phyloP scores from a whole-genome alignment of 108 stramenopile genomes.

The Fragilaria crotonensis region DNA sequence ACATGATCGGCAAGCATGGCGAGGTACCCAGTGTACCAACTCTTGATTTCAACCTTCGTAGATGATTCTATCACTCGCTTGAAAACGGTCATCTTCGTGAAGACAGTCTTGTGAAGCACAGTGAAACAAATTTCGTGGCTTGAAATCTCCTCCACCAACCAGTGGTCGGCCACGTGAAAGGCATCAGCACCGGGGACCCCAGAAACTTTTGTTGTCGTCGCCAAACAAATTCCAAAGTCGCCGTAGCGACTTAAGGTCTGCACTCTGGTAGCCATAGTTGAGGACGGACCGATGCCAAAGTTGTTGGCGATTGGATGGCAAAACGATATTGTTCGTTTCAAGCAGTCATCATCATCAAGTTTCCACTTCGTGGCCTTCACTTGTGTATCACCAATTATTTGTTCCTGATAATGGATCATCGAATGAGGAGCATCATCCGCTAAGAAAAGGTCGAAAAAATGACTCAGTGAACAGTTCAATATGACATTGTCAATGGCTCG shows the following conservation, averaged over 20 bases:
- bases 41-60: conserved; percentile 27
- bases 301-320: conserved; percentile 21
- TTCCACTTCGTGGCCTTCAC: conserved; percentile 23
- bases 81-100: conserved; percentile 56
- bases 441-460: conserved; percentile 51
- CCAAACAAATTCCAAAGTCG: conserved; percentile 21
- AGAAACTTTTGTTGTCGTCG: conserved; percentile 24
- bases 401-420: conserved; percentile 39
- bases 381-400: conserved; percentile 43
- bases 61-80: conserved; percentile 49
- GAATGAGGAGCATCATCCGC: conserved; percentile 63
- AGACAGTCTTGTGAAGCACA: conserved; percentile 37
- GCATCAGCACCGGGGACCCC: conserved; percentile 39
- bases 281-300: conserved; percentile 33
- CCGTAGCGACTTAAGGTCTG: conserved; percentile 28
- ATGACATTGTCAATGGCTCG: conserved; percentile 10
- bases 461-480: conserved; percentile 29
- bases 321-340: conserved; percentile 26
- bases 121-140: conserved; percentile 18
- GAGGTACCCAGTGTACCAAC: conserved; percentile 34
- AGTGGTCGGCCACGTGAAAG: conserved; percentile 64
- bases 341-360: conserved; percentile 2
- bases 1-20: conserved; percentile 10
- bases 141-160: conserved; percentile 32
- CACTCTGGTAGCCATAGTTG: conserved; percentile 18